Evolutionary conservation across 352 stramenopile species (phyloP).

Genomic region (Phytophthora podocarpi): DNA sequence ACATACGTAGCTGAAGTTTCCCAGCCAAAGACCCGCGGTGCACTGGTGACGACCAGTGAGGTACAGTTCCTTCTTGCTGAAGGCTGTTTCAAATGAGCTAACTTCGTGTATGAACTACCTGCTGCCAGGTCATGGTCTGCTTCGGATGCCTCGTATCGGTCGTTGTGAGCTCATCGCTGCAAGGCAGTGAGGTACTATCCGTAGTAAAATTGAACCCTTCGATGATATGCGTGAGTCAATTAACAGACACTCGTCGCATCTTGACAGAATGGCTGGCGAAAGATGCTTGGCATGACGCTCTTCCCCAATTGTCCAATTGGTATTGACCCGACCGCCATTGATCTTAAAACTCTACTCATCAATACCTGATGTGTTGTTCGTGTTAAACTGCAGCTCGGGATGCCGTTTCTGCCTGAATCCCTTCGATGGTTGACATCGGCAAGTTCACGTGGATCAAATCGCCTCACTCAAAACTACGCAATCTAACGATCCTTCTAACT

Average conservation of each 20-base stretch:
- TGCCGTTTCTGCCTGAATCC: conserved; percentile 74
- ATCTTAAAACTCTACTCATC: neutral
- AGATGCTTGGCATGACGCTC: conserved; percentile 69
- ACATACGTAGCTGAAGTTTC: conserved; percentile 76
- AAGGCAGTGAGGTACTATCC: conserved; percentile 35
- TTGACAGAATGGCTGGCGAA: conserved; percentile 54
- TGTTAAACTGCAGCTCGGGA: conserved; percentile 46
- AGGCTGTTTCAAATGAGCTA: too few relatives aligned
- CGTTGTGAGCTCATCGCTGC: conserved; percentile 47
- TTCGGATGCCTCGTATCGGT: conserved; percentile 73
- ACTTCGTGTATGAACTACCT: too few relatives aligned
- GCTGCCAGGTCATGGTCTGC: conserved; percentile 71
- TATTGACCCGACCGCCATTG: conserved; percentile 7
- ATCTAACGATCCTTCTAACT: neutral
- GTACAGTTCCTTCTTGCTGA: conserved; percentile 24
- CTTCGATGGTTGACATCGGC: conserved; percentile 71
- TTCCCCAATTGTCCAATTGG: conserved; percentile 69
- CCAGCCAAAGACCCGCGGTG: conserved; percentile 53
- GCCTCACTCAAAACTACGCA: neutral
- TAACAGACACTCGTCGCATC: neutral
- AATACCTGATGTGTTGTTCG: neutral
- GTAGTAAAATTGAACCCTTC: neutral
- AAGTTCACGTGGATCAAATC: neutral
- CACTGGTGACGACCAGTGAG: conserved; percentile 70
- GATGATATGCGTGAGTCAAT: neutral